phyloP scores from a whole-genome alignment of 768 basidiomycete genomes.

The Kwoniella sp. region DNA sequence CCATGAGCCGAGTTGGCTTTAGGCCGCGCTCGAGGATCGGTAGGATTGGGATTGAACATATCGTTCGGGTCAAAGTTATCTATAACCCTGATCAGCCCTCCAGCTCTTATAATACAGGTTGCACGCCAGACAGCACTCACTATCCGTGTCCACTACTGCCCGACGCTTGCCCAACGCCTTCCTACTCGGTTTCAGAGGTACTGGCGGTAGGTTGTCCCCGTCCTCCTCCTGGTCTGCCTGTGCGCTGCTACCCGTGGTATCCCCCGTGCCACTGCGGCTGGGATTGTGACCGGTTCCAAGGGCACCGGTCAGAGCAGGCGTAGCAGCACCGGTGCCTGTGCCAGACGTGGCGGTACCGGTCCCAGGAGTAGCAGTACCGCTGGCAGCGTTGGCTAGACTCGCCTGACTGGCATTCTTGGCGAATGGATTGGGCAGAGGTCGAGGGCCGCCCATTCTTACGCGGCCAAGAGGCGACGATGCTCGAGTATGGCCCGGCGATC shows the following conservation, averaged over 20 bases:
- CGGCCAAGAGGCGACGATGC: conserved; percentile 22
- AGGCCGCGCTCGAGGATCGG: conserved; percentile 2
- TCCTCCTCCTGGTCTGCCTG: conserved; percentile 24
- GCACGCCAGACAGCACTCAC: conserved; percentile 56
- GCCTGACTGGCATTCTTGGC: conserved; percentile 16
- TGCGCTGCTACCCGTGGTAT: neutral
- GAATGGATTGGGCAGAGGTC: conserved; percentile 43
- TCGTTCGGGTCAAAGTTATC: conserved; percentile 60
- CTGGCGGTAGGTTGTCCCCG: conserved; percentile 25
- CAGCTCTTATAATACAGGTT: conserved; percentile 1
- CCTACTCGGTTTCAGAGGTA: conserved; percentile 65
- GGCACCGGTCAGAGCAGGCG: neutral
- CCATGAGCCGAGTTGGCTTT: neutral
- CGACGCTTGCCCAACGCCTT: conserved; percentile 84
- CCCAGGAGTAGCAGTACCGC: neutral
- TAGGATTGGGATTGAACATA: conserved; percentile 55
- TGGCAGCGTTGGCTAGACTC: conserved; percentile 5
- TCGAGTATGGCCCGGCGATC: conserved; percentile 11
- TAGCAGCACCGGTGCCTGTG: neutral
- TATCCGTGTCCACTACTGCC: conserved; percentile 54
- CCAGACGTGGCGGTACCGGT: too few relatives aligned
- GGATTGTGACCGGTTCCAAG: conserved; percentile 16
- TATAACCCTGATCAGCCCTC: conserved; percentile 21
- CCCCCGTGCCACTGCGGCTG: conserved; percentile 11
- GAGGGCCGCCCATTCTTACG: conserved; percentile 4